These are phyloP conservation scores for Fusarium metavorans DNA, from an alignment of 2,329 filamentous ascomycete species.

Conservation along the genomic window DNA sequence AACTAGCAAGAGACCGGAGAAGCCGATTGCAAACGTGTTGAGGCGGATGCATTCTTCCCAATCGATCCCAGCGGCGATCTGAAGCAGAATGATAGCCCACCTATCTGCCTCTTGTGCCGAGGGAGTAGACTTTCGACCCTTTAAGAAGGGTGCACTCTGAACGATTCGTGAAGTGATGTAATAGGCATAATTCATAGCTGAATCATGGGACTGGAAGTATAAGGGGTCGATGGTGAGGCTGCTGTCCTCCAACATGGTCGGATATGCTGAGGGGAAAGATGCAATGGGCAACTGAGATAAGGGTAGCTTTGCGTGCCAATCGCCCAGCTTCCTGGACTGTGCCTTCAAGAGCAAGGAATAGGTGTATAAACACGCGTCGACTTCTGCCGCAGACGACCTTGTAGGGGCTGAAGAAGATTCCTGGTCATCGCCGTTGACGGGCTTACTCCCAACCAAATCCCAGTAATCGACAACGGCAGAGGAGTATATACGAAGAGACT, in stretches of 20 bases:
- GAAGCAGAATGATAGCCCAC: conserved; percentile 38
- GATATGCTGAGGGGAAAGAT: neutral
- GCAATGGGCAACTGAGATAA: conserved; percentile 5
- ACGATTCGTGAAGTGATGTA: conserved; percentile 17
- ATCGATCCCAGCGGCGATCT: conserved; percentile 34
- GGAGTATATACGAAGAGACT: conserved; percentile 10
- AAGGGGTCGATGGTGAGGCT: neutral
- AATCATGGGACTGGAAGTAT: conserved; percentile 6
- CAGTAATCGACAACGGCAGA: conserved; percentile 1
- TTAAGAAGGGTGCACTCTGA: neutral
- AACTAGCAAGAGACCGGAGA: conserved; percentile 30
- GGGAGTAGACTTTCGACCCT: neutral
- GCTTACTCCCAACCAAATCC: neutral
- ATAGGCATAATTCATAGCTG: conserved; percentile 29
- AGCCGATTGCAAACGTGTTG: conserved; percentile 39
- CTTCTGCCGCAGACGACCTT: no score
- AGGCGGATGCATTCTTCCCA: conserved; percentile 39
- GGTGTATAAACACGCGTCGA: neutral
- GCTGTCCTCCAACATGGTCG: neutral
- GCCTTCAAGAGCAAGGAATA: neutral
- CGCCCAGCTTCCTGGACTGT: neutral
- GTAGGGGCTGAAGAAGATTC: no score
- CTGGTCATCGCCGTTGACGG: no score
- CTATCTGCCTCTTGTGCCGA: neutral
- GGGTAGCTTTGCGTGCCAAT: conserved; percentile 8